phyloP scores from a whole-genome alignment of 805 yeast species.

The Yarrowia bubula region DNA sequence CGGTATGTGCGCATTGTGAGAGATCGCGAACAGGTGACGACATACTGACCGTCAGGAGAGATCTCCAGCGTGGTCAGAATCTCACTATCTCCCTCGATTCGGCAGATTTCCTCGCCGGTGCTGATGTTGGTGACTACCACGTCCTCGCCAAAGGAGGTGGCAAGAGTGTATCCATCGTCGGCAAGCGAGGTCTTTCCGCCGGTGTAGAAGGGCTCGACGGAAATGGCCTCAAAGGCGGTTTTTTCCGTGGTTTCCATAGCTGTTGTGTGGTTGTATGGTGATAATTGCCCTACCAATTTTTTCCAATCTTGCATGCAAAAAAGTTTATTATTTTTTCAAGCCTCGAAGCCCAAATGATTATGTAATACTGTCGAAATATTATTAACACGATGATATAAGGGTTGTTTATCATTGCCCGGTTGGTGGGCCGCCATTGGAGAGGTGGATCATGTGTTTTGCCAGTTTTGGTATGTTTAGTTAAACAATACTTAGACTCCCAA shows the following conservation, averaged over 20 bases:
- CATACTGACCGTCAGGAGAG: conserved; percentile 68
- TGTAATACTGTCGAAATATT: neutral
- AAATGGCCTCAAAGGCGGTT: conserved; percentile 46
- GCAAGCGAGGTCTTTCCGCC: conserved; percentile 81
- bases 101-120: conserved; percentile 56
- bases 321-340: neutral
- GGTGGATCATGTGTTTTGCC: too few species aligned
- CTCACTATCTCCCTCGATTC: conserved; percentile 82
- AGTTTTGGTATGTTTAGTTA: too few species aligned
- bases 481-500: too few species aligned
- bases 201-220: conserved; percentile 78
- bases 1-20: conserved; percentile 72
- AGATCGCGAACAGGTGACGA: conserved; percentile 79
- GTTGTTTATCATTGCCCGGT: too few species aligned
- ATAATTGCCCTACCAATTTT: neutral
- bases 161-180: conserved; percentile 58
- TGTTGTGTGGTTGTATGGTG: neutral
- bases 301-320: conserved; percentile 6
- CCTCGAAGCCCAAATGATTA: neutral
- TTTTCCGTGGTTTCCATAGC: conserved; percentile 31
- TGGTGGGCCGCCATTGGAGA: too few species aligned
- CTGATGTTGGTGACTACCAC: conserved; percentile 64
- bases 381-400: too few species aligned
- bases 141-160: conserved; percentile 78
- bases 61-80: conserved; percentile 69